phyloP scores from a whole-genome alignment of 2,329 filamentous ascomycete species.

The Claviceps africana region DNA sequence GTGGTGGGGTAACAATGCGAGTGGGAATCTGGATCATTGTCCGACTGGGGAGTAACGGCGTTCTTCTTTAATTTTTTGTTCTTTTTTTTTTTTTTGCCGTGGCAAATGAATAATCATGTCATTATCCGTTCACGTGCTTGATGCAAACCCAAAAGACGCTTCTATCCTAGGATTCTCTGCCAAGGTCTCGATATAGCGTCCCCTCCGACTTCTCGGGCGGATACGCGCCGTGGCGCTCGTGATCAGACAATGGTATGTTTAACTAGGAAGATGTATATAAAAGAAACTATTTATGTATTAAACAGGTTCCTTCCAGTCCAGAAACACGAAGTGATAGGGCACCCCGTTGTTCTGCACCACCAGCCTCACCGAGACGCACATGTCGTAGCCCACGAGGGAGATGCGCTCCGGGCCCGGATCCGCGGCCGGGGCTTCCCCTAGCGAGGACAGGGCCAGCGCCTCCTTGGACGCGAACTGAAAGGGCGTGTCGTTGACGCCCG shows the following conservation, averaged over 20 bases:
- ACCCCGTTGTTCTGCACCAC: neutral
- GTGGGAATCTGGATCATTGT: constrained; percentile 35
- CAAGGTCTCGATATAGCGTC: no score
- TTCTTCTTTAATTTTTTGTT: no score
- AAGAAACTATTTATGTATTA: no score
- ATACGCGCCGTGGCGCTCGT: no score
- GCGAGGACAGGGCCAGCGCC: neutral
- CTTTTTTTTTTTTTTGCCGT: no score
- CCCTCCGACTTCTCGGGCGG: no score
- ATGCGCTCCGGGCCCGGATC: neutral
- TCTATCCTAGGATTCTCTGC: no score
- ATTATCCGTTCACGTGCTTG: no score
- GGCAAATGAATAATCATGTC: no score
- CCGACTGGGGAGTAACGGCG: constrained; percentile 19
- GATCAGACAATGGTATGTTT: no score
- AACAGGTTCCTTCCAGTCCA: neutral
- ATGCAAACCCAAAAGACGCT: no score
- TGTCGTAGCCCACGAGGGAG: neutral
- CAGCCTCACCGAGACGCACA: neutral
- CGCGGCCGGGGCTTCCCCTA: neutral
- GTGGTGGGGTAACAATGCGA: constrained; percentile 41
- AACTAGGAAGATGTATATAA: no score
- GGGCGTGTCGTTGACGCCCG: neutral
- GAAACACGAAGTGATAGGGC: neutral
- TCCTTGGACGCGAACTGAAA: neutral